A percentile compares a stretch with the other conserved stretches of the same genome.
Evolutionary conservation across 805 yeast species (phyloP).

Genomic region (Candida schatavii): DNA sequence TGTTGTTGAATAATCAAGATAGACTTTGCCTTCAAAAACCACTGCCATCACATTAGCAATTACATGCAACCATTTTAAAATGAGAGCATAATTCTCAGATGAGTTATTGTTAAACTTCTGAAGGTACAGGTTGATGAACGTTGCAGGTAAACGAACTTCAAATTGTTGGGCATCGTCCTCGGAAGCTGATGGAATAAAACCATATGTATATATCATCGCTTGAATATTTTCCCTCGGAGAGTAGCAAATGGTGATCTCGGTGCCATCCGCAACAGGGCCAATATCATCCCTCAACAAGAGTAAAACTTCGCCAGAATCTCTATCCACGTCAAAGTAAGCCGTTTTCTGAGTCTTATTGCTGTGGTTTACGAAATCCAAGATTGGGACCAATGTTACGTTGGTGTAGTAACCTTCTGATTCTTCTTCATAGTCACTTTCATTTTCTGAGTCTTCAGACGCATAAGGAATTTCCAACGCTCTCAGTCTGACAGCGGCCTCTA

Average conservation of each 20-base stretch:
- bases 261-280: constrained; percentile 5
- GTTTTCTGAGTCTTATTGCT: constrained; percentile 36
- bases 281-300: constrained; percentile 51
- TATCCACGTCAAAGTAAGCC: constrained; percentile 59
- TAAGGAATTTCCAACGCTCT: constrained; percentile 66
- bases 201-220: constrained; percentile 27
- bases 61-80: constrained; percentile 28
- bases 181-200: constrained; percentile 24
- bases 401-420: constrained; percentile 51
- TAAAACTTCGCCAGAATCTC: constrained; percentile 42
- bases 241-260: constrained; percentile 26
- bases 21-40: constrained; percentile 7
- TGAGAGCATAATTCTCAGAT: constrained; percentile 10
- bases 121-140: constrained; percentile 9
- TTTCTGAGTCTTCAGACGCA: constrained; percentile 21
- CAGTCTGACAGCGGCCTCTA: constrained; percentile 51
- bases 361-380: constrained; percentile 70
- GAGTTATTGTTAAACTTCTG: constrained; percentile 9
- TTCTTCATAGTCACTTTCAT: constrained; percentile 47
- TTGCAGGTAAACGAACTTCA: constrained; percentile 9
- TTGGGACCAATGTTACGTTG: constrained; percentile 59
- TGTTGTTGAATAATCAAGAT: constrained; percentile 16
- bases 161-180: constrained; percentile 11
- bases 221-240: constrained; percentile 20
- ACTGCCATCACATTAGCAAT: constrained; percentile 25